A percentile compares a stretch with the other conserved stretches of the same genome.
Evolutionary conservation across 1,139 yeast species (phyloP).

Genomic region (Lizanozyma gosingica): DNA sequence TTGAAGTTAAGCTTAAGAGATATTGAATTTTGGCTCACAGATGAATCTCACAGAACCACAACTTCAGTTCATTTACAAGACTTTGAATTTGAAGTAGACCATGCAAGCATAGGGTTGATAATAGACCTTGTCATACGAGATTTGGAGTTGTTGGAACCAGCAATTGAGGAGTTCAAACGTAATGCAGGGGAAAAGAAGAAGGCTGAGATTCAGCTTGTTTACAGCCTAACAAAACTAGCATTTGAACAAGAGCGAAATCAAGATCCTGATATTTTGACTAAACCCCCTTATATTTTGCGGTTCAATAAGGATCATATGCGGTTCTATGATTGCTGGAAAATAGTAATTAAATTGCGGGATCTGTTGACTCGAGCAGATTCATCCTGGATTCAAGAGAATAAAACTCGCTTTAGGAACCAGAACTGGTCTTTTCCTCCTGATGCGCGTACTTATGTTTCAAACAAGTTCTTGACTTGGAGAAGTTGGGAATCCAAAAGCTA

Average conservation of each 20-base stretch:
- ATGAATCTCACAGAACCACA: constrained; percentile 7
- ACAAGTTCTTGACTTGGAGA: constrained; percentile 74
- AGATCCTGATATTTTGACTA: constrained; percentile 84
- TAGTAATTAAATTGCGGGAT: constrained; percentile 70
- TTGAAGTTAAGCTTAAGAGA: constrained; percentile 16
- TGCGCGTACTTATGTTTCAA: constrained; percentile 47
- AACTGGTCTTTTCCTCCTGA: constrained; percentile 34
- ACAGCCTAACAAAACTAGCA: constrained; percentile 56
- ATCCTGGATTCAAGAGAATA: constrained; percentile 32
- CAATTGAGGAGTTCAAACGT: background rate
- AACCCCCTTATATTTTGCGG: constrained; percentile 76
- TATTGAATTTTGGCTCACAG: constrained; percentile 36
- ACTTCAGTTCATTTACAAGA: constrained; percentile 25
- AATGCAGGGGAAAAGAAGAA: constrained; percentile 10
- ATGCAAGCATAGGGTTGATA: constrained; percentile 30
- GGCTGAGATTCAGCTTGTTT: constrained; percentile 34
- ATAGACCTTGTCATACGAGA: constrained; percentile 17
- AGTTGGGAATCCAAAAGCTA: constrained; percentile 62
- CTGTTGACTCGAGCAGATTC: constrained; percentile 53
- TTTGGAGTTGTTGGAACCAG: constrained; percentile 11
- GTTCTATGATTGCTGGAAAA: constrained; percentile 80
- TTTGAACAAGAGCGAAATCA: constrained; percentile 52
- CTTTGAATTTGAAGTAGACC: constrained; percentile 23
- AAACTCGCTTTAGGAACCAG: constrained; percentile 12
- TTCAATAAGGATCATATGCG: constrained; percentile 68